phyloP scores from a whole-genome alignment of 257 asterid genomes.

The Gentiana dahurica region DNA sequence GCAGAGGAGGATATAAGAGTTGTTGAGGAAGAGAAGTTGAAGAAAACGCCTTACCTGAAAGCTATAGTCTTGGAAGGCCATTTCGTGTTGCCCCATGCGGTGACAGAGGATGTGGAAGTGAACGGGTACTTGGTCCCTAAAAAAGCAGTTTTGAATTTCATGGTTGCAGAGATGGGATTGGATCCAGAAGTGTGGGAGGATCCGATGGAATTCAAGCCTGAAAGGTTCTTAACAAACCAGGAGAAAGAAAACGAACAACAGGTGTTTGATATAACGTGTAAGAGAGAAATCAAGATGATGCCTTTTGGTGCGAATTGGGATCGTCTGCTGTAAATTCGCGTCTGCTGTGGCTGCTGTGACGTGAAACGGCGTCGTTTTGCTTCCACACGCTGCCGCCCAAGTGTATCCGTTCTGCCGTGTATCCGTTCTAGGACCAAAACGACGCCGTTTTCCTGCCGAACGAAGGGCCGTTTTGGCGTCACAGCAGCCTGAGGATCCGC shows the following conservation, averaged over 20 bases:
- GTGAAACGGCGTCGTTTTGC: too few species aligned
- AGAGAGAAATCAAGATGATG: slow-evolving; percentile 72
- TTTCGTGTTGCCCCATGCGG: slow-evolving; percentile 53
- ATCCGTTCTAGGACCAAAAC: too few species aligned
- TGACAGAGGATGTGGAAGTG: slow-evolving; percentile 33
- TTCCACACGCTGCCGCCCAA: too few species aligned
- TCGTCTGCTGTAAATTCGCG: too few species aligned
- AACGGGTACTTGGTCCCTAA: slow-evolving; percentile 37
- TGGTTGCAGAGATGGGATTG: slow-evolving; percentile 67
- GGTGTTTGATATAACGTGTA: slow-evolving; percentile 42
- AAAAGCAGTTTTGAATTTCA: slow-evolving; percentile 38
- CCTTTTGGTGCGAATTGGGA: too few species aligned
- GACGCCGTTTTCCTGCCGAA: too few species aligned
- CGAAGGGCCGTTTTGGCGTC: too few species aligned
- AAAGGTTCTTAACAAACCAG: slow-evolving; percentile 30
- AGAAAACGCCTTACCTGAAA: slow-evolving; percentile 42
- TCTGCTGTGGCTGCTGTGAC: too few species aligned
- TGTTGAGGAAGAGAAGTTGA: slow-evolving; percentile 44
- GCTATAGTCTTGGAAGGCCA: slow-evolving; percentile 59
- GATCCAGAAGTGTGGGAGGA: slow-evolving; percentile 57
- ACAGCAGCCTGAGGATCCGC: too few species aligned
- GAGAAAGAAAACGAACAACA: slow-evolving; percentile 6
- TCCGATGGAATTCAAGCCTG: slow-evolving; percentile 65
- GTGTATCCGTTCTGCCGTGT: too few species aligned
- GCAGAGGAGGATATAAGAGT: slow-evolving; percentile 3